These are phyloP conservation scores for Pythium utonaiense DNA, from an alignment of 352 stramenopile species.

Conservation along the genomic window DNA sequence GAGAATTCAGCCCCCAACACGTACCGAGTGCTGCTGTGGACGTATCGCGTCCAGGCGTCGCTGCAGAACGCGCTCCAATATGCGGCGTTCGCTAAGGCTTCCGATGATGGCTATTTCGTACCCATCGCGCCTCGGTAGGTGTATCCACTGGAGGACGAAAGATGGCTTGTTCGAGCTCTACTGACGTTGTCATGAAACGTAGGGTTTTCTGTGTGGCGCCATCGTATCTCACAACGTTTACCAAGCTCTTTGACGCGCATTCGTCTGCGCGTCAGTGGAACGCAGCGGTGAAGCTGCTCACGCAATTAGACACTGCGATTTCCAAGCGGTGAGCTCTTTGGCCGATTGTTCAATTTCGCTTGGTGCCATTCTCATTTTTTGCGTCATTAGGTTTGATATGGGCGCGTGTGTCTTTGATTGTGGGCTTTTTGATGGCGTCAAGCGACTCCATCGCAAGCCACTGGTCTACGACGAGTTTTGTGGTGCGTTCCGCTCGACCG, in stretches of 20 bases:
- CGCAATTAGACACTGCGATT: conserved; percentile 60
- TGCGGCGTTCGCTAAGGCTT: conserved; percentile 72
- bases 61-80: conserved; percentile 74
- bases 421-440: conserved; percentile 80
- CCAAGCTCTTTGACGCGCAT: conserved; percentile 63
- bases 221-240: conserved; percentile 77
- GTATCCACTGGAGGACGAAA: too few relatives aligned
- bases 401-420: conserved; percentile 85
- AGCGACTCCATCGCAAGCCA: conserved; percentile 74
- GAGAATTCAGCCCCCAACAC: conserved; percentile 69
- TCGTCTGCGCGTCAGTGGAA: conserved; percentile 63
- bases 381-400: conserved; percentile 54
- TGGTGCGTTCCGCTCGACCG: conserved; percentile 51
- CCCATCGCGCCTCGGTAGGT: conserved; percentile 66
- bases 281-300: conserved; percentile 65
- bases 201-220: conserved; percentile 79
- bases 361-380: background rate
- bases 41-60: conserved; percentile 69
- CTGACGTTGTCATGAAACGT: conserved; percentile 1
- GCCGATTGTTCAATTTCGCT: background rate
- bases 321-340: conserved; percentile 45
- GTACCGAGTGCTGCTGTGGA: conserved; percentile 76
- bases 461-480: conserved; percentile 85
- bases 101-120: conserved; percentile 79
- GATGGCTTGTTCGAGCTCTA: too few relatives aligned